These are phyloP conservation scores for Gossypium trilobum DNA, from an alignment of 441 rosid genomes.

Conservation along the genomic window DNA sequence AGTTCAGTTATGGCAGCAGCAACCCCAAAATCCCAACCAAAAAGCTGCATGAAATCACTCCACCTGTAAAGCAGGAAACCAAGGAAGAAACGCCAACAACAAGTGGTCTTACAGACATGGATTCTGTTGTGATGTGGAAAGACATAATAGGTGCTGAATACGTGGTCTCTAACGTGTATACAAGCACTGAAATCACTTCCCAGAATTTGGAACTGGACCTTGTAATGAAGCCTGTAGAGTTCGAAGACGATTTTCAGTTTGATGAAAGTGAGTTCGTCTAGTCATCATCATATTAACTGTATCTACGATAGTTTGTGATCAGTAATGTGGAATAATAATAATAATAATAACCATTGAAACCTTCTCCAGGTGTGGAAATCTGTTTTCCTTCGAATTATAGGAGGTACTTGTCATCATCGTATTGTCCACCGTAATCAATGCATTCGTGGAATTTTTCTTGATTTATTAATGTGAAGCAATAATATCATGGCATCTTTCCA, in stretches of 20 bases:
- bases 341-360: neutral
- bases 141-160: slow-evolving; percentile 21
- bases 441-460: neutral
- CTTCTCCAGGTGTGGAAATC: neutral
- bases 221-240: slow-evolving; percentile 12
- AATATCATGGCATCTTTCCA: neutral
- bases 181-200: slow-evolving; percentile 10
- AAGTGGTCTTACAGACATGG: slow-evolving; percentile 20
- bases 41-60: neutral
- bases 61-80: slow-evolving; percentile 14
- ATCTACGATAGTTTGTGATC: neutral
- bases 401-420: neutral
- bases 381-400: neutral
- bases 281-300: neutral
- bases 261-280: slow-evolving; percentile 12
- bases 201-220: slow-evolving; percentile 20
- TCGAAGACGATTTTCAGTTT: slow-evolving; percentile 25
- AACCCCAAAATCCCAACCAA: slow-evolving; percentile 1
- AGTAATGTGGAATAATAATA: neutral
- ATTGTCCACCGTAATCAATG: neutral
- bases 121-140: slow-evolving; percentile 21
- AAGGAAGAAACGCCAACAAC: slow-evolving; percentile 17
- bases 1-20: neutral
- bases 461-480: neutral
- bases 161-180: slow-evolving; percentile 4